Evolutionary conservation across 1,284 basidiomycete species (phyloP), one percentile per base, ranked within the genome.

Genomic region (Cutaneotrichosporon sp.): DNA sequence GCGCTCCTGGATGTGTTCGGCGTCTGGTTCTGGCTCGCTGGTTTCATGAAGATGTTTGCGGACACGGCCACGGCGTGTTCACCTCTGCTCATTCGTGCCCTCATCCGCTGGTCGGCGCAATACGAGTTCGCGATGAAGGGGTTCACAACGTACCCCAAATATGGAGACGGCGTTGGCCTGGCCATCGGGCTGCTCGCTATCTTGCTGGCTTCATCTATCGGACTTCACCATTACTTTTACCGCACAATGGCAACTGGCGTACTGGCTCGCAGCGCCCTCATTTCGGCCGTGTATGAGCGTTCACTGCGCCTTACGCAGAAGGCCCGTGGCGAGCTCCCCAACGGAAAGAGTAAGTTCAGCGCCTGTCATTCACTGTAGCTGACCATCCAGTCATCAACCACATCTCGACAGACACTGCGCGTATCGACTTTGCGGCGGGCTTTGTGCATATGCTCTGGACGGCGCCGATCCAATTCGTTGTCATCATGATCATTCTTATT

Each of bases 381-480:
- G 11, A 47, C 46, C 3, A 10, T 29, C 24, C 22, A 43, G 29
- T 71, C 41, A 85, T 94, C 57, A 94, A 91, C 66, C 89, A 93
- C 74, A 93, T 97, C 61, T 91, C 88, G 5, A 93, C 91, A 0
- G 93, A 97, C 71, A 66, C 65, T 1, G 64, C 65, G 47, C 82
- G 92, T 32, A 89, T 97, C 68, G 91, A 96, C 69, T 97, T 92
- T 67, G 87, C 85, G 59, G 81, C 83, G 44, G 87, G 86, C 4
- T 92, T 86, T 77, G 88, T 90, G 59, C 76, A 77, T 51, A 72
- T 76, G 43, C 60, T 81, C 17, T 89, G 88, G 82, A 79, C 86
- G 2, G 82, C 85, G 8, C 87, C 86, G 0, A 81, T 73, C 52
- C 67, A 70, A 44, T 69, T 75, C 64, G 71, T 68, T 60, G 73